Evolutionary conservation across 208 protist species (phyloP).

Genomic region (Borovskyia barvae): DNA sequence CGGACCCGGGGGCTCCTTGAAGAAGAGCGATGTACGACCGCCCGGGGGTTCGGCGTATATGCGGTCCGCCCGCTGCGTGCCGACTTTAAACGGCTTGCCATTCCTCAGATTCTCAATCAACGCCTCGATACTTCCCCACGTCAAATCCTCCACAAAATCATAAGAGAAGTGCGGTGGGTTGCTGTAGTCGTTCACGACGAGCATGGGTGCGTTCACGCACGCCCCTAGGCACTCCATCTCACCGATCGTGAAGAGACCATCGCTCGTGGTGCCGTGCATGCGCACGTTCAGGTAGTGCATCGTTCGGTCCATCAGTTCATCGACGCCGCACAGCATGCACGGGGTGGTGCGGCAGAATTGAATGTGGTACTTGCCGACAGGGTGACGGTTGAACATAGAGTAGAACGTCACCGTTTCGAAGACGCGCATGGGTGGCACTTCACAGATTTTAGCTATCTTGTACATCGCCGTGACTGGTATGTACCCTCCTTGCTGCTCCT

Average conservation of each 20-base stretch:
- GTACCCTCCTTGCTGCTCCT: slow-evolving; percentile 90
- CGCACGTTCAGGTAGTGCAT: slow-evolving; percentile 80
- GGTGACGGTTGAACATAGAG: slow-evolving; percentile 95
- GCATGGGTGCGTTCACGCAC: slow-evolving; percentile 93
- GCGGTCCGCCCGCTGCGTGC: slow-evolving; percentile 71
- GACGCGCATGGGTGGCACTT: slow-evolving; percentile 89
- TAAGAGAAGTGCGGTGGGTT: slow-evolving; percentile 87
- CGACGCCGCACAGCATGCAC: slow-evolving; percentile 91
- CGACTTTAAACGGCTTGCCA: slow-evolving; percentile 78
- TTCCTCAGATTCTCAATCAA: slow-evolving; percentile 75
- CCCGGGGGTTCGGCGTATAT: slow-evolving; percentile 69
- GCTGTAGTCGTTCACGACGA: slow-evolving; percentile 92
- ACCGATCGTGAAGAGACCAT: slow-evolving; percentile 89
- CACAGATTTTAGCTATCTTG: slow-evolving; percentile 93
- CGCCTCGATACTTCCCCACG: slow-evolving; percentile 81
- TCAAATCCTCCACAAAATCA: slow-evolving; percentile 89
- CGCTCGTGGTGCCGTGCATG: slow-evolving; percentile 84
- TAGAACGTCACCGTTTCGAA: slow-evolving; percentile 94
- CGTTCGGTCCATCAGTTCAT: slow-evolving; percentile 83
- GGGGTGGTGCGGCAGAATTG: slow-evolving; percentile 94
- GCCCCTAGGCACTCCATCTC: slow-evolving; percentile 95
- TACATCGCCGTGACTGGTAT: slow-evolving; percentile 94
- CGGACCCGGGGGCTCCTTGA: slow-evolving; percentile 79
- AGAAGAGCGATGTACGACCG: slow-evolving; percentile 81
- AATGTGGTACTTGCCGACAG: slow-evolving; percentile 93